Base-by-base conservation (phyloP, 768 basidiomycete species). In the Xerocomellus intermedius region DNA sequence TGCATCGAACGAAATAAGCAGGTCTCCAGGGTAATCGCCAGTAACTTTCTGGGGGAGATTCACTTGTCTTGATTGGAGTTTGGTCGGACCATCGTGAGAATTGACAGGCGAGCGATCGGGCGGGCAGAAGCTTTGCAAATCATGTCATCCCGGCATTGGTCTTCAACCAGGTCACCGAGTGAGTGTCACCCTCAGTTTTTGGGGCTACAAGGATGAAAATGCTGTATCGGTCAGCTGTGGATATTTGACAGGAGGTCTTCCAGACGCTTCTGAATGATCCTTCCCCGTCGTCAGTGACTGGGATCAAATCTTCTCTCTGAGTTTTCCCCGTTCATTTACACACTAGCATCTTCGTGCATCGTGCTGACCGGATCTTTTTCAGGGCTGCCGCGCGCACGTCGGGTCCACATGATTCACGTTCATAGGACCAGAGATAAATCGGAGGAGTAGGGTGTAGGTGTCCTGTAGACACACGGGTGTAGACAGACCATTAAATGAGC, bases 231-330 rank as follows among this genome's bases (percentile, higher is more conserved):
- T 52, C 48, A 39, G 51, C 46, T 16, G 10, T 47, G 21, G 36
- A 50, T n/a, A 30, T 44, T 50, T 46, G 69, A 71, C 59, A 42
- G 64, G 52, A 60, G 70, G 70, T 66, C 67, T 22, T 42, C 13
- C 4, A 38, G 68, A 57, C 62, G 71, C 68, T 69, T 39, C 64
- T 60, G 58, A 39, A 58, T 68, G 70, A 71, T 61, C 28, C 26
- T n/a, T 61, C 52, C 58, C 61, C 21, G 62, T 60, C 51, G 2
- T 16, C 9, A 7, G 13, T n/a, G 53, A 50, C 58, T 30, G 62
- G 63, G 61, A 59, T 13, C 5, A 7, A 52, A 71, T 71, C 70
- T 71, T 71, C 70, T 71, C 71, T 73, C 71, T 73, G 70, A 71
- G 33, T 50, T 5, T 42, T 38, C n/a, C 17, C 36, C 35, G 2